phyloP scores from a whole-genome alignment of 2,329 filamentous ascomycete species.

The Dothidotthia symphoricarpi region DNA sequence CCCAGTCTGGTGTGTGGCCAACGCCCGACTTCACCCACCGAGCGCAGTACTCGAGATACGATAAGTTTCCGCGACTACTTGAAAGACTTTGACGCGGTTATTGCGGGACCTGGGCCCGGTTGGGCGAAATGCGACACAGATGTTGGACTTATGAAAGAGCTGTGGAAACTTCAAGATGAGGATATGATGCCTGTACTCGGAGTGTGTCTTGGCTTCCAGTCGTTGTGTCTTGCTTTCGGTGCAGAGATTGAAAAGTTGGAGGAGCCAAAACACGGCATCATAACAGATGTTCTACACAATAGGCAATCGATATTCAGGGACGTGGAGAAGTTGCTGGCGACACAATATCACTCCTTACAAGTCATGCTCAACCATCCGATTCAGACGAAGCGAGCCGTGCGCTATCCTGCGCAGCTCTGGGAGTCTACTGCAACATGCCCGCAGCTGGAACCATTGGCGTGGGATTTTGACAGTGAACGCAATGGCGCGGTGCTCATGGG shows the following conservation, averaged over 20 bases:
- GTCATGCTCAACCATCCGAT: slow-evolving; percentile 43
- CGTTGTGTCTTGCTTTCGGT: slow-evolving; percentile 67
- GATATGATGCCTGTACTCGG: slow-evolving; percentile 74
- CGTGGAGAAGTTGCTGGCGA: slow-evolving; percentile 63
- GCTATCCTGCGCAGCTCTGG: slow-evolving; percentile 46
- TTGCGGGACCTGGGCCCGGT: slow-evolving; percentile 88
- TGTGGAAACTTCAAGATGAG: slow-evolving; percentile 67
- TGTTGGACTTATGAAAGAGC: slow-evolving; percentile 73
- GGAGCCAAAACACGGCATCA: slow-evolving; percentile 80
- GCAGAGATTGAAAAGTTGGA: slow-evolving; percentile 63
- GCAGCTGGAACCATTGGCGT: slow-evolving; percentile 47
- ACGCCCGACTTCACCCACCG: slow-evolving; percentile 23
- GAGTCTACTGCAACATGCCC: slow-evolving; percentile 37
- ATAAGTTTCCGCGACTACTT: slow-evolving; percentile 45
- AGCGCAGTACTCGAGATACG: too few species aligned
- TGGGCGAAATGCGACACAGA: slow-evolving; percentile 70
- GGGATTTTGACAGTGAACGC: slow-evolving; percentile 45
- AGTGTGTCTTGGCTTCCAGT: slow-evolving; percentile 88
- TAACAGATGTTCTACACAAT: slow-evolving; percentile 64
- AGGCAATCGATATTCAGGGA: slow-evolving; percentile 64
- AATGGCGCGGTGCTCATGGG: slow-evolving; percentile 73
- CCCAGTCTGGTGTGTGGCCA: slow-evolving; percentile 5
- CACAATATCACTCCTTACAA: slow-evolving; percentile 70
- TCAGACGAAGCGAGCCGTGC: slow-evolving; percentile 25
- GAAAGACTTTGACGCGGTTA: slow-evolving; percentile 72